Base-by-base conservation (phyloP, 352 stramenopile species). In the Pythium pyrilobum region DNA sequence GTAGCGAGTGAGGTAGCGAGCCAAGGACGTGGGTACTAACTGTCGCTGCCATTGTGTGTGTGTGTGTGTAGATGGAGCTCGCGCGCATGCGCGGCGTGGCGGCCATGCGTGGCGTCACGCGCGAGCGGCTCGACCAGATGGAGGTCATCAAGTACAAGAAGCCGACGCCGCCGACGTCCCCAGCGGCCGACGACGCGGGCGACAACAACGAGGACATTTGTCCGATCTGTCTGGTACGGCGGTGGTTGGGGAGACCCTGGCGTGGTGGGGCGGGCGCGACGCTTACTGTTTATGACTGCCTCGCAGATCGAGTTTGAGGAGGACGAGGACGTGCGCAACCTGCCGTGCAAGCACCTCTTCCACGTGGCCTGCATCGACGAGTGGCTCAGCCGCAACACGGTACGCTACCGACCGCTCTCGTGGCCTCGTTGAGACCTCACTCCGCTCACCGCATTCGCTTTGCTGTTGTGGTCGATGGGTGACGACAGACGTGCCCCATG, bases 341-440 rank as follows among this genome's bases (percentile, higher is more conserved):
- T 97, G 37, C 71, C 74, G 2, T 97, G 89, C 66, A 78, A 79
- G 31, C 89, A 97, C 59, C 73, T 96, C 46, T 96, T 96, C 65
- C 87, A 97, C 64, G 76, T 89, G 0, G 66, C 85, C 4, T 97
- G 89, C 62, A 87, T 97, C 45, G 84, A 91, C 53, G 69, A 93
- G 49, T 97, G 89, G 89, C 73, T 97, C 44, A 67, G 76, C 43
- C 72, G 82, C 43, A 89, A 89, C 56, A 96, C 89, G 74, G 80
- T 89, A 63, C 76, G 76, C 67, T n/a, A n/a, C n/a, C n/a, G n/a
- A n/a, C n/a, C n/a, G n/a, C n/a, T n/a, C n/a, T n/a, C n/a, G n/a
- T n/a, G n/a, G n/a, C n/a, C n/a, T n/a, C n/a, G n/a, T n/a, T n/a
- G n/a, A n/a, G n/a, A n/a, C n/a, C n/a, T n/a, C n/a, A n/a, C n/a